Evolutionary conservation across 805 yeast genomes (phyloP).

Genomic region (Nakazawaea pomicola): DNA sequence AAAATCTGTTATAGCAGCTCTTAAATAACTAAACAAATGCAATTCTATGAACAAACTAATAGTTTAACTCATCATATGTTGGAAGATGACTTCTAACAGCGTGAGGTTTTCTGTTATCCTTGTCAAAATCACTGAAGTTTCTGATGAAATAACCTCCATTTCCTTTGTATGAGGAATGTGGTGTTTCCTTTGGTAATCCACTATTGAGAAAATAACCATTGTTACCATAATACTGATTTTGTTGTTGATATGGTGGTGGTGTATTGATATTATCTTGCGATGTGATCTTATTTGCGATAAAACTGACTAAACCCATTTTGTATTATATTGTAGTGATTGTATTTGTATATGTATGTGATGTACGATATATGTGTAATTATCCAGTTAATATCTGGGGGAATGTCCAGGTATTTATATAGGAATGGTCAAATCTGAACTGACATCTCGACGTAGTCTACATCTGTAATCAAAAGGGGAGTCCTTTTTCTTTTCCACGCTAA

Average conservation of each 20-base stretch:
- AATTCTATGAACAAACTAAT: background rate
- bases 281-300: constrained; percentile 4
- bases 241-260: constrained; percentile 1
- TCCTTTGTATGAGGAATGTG: constrained; percentile 5
- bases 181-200: constrained; percentile 6
- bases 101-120: constrained; percentile 1
- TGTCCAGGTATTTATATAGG: no score
- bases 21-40: background rate
- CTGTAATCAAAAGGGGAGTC: no score
- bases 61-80: constrained; percentile 2
- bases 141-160: constrained; percentile 7
- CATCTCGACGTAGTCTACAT: no score
- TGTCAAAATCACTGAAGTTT: constrained; percentile 1
- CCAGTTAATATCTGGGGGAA: no score
- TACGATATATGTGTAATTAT: background rate
- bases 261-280: no score
- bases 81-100: background rate
- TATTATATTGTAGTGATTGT: background rate
- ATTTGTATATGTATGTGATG: background rate
- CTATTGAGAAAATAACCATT: constrained; percentile 8
- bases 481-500: no score
- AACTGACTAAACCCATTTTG: constrained; percentile 5
- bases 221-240: constrained; percentile 4
- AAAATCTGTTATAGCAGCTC: no score
- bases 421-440: no score